Base-by-base conservation (phyloP, 805 yeast species). In the Candida ponderosae region DNA sequence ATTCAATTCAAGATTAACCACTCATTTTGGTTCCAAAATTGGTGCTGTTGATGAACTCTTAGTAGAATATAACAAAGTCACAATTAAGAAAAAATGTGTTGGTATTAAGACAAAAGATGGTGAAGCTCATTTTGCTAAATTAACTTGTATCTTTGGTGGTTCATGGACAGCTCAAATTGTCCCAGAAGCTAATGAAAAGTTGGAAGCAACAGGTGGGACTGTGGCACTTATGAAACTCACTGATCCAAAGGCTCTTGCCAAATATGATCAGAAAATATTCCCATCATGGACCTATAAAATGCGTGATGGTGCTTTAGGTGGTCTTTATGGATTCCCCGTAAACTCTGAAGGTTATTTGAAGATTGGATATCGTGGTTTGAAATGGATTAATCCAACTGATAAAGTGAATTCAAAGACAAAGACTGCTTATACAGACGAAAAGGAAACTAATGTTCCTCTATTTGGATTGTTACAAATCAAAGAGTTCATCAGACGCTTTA, bases 171-270 rank as follows among this genome's bases (percentile, higher is more conserved):
- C 48, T 4, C 45, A 44, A 18, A 30, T 51, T 16, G 44, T 51
- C 16, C 65, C 66, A 14, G 60, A 55, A 35, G 52, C 54, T 6
- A 29, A 34, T 29, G 50, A 46, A 30, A 53, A 41, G 17, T 42
- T 49, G 15, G 59, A 57, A 36, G 62, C 57, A 7, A 52, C 57
- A 6, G 53, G 51, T n/a, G 63, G 57, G 14, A 53, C 59, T 24
- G 56, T 60, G 15, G 52, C 50, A 6, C 32, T 53, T 23, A 47
- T 56, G 18, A 51, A 56, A 29, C 34, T 59, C 6, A 32, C 37
- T 4, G 40, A 43, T 18, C 46, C 46, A 8, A 36, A 41, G 13
- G 46, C 42, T 16, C 11, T 21, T 9, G 24, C 24, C 11, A 54
- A 52, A 36, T 56, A 50, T 20, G 35, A 41, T 26, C 43, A 46